Evolutionary conservation across 2,329 filamentous ascomycete genomes (phyloP).

Genomic region (Plectosphaerella sp.): DNA sequence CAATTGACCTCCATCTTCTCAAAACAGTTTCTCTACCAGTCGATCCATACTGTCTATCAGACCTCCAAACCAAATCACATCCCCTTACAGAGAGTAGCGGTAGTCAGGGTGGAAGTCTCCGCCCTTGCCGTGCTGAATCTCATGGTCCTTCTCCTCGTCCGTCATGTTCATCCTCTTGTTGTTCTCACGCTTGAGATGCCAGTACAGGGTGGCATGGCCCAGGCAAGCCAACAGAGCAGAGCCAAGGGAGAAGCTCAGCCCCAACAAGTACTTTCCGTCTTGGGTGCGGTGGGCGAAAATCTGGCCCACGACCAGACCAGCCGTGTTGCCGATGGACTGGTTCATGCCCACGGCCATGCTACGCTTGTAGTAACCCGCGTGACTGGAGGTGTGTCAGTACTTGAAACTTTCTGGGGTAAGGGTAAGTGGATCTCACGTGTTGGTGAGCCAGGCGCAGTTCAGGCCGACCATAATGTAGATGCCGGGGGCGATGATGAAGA

Average conservation of each 20-base stretch:
- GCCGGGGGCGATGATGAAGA: conserved; percentile 16
- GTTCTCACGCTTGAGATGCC: conserved; percentile 15
- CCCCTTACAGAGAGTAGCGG: conserved; percentile 15
- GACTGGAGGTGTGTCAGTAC: background rate
- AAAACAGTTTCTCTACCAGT: no score
- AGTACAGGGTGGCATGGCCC: conserved; percentile 14
- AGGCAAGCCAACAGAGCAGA: conserved; percentile 13
- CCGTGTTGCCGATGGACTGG: background rate
- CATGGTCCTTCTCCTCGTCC: conserved; percentile 13
- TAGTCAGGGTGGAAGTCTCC: conserved; percentile 19
- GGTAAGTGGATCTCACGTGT: no score
- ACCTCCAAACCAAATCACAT: background rate
- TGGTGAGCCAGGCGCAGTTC: background rate
- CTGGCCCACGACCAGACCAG: background rate
- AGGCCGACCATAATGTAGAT: conserved; percentile 8
- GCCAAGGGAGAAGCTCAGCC: conserved; percentile 15
- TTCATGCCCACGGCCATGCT: conserved; percentile 8
- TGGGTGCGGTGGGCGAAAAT: background rate
- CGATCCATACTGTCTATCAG: no score
- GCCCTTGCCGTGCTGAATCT: conserved; percentile 14
- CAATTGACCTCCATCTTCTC: no score
- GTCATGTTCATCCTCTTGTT: conserved; percentile 12
- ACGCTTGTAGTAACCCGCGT: background rate
- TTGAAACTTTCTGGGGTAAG: no score
- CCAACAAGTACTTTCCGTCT: conserved; percentile 14